phyloP scores from a whole-genome alignment of 169 alveolate genomes.

The Eimeria brunetti region DNA sequence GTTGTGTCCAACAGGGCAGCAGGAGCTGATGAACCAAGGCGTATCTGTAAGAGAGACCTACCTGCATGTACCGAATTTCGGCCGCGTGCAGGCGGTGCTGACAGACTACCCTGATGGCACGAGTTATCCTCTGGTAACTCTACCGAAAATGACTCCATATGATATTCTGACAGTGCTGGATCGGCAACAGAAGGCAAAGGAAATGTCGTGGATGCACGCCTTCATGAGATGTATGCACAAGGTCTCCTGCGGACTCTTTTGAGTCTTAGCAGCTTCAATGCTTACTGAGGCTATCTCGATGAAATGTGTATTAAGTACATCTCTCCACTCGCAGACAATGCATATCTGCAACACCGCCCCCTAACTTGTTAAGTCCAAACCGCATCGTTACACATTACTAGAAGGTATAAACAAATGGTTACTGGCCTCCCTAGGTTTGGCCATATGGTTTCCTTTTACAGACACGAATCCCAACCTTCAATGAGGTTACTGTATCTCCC shows the following conservation, averaged over 20 bases:
- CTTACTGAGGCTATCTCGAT: neutral
- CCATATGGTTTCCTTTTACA: neutral
- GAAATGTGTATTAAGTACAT: neutral
- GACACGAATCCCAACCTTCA: neutral
- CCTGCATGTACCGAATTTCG: conserved; percentile 77
- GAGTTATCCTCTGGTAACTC: conserved; percentile 72
- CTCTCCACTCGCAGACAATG: neutral
- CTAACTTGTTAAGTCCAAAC: neutral
- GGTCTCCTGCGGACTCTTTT: conserved; percentile 27
- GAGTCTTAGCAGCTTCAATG: neutral
- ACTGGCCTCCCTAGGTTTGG: neutral
- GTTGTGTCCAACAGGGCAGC: neutral
- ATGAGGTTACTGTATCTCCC: neutral
- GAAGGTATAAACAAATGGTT: neutral
- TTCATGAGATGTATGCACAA: neutral
- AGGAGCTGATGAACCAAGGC: neutral
- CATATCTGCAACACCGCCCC: neutral
- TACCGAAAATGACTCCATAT: conserved; percentile 76
- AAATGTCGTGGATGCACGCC: conserved; percentile 8
- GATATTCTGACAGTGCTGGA: conserved; percentile 73
- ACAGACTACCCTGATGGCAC: conserved; percentile 63
- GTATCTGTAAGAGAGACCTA: conserved; percentile 29
- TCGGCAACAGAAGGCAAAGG: conserved; percentile 13
- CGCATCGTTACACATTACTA: neutral
- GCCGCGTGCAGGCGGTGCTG: conserved; percentile 72